phyloP scores from a whole-genome alignment of 495 filamentous ascomycete species.

The Pyrenula massariospora region DNA sequence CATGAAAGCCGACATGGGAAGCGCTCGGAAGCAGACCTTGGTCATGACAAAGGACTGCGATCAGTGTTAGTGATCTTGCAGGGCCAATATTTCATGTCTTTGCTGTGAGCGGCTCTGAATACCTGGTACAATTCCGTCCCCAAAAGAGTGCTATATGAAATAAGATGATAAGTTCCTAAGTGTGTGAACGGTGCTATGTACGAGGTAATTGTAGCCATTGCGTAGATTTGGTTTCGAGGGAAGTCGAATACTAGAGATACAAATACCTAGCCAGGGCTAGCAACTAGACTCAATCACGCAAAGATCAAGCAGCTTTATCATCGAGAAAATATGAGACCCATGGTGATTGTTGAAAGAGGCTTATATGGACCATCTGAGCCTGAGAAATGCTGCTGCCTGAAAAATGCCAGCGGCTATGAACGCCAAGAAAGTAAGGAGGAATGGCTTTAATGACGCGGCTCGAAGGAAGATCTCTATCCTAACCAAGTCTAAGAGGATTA shows the following conservation, averaged over 20 bases:
- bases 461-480: too few relatives aligned
- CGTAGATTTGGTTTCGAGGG: too few relatives aligned
- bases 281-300: too few relatives aligned
- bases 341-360: background rate
- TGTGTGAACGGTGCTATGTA: background rate
- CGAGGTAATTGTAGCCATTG: background rate
- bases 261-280: too few relatives aligned
- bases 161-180: constrained; percentile 32
- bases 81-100: too few relatives aligned
- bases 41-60: constrained; percentile 39
- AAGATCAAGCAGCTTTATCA: too few relatives aligned
- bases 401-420: background rate
- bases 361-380: background rate
- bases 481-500: too few relatives aligned
- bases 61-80: background rate
- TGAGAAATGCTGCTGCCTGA: background rate
- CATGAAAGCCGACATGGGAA: constrained; percentile 37
- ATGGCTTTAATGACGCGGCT: too few relatives aligned
- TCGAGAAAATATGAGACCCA: too few relatives aligned
- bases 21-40: constrained; percentile 31
- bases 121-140: constrained; percentile 39
- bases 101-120: too few relatives aligned
- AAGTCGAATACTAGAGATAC: too few relatives aligned
- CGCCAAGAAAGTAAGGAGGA: too few relatives aligned
- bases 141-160: constrained; percentile 39